Base-by-base conservation (phyloP, 2,329 filamentous ascomycete species). In the Curvularia sp. region DNA sequence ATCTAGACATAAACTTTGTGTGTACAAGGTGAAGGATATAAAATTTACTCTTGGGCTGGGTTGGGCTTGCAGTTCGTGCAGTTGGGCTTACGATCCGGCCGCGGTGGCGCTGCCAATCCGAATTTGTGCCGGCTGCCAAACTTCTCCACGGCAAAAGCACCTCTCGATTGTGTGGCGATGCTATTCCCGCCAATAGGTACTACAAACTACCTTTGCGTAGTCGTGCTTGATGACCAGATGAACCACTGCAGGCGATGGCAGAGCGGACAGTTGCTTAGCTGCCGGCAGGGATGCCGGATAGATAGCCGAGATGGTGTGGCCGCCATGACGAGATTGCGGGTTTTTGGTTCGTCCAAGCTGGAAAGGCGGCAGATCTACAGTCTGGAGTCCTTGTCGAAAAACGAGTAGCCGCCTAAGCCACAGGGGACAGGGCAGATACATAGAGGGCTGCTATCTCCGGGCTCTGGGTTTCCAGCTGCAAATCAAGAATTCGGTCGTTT, bases 261-360 rank as follows among this genome's bases (percentile, higher is more conserved):
- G 43, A 58, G 54, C 52, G 28, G 31, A 22, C 28, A 46, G 38
- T 30, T 41, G 42, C 33, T 46, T 35, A 6, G 41, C 30, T 46
- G 49, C 33, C 56, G 26, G 7, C 42, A 47, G 49, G 52, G 53
- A 50, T 46, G 42, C 52, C 58, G 58, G 58, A 49, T 57, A 53
- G 49, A 57, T 60, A 57, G 58, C 58, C 58, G 58, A 53, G 49
- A 60, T 60, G 46, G 57, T 59, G 58, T 60, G 58, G 54, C 52
- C 58, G 58, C 58, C 48, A 60, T 50, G 48, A 53, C 42, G 43
- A 42, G 10, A 28, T 51, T 51, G 53, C 42, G 33, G 53, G 42
- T 18, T 20, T 47, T 43, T 59, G 57, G 53, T 55, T 59, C 44
- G 57, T 59, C 28, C 42, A 49, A 35, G 48, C 33, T 56, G 57